Evolutionary conservation across 352 stramenopile genomes (phyloP), one percentile per base, ranked within the genome.

Genomic region (Phytophthora podocarpi): DNA sequence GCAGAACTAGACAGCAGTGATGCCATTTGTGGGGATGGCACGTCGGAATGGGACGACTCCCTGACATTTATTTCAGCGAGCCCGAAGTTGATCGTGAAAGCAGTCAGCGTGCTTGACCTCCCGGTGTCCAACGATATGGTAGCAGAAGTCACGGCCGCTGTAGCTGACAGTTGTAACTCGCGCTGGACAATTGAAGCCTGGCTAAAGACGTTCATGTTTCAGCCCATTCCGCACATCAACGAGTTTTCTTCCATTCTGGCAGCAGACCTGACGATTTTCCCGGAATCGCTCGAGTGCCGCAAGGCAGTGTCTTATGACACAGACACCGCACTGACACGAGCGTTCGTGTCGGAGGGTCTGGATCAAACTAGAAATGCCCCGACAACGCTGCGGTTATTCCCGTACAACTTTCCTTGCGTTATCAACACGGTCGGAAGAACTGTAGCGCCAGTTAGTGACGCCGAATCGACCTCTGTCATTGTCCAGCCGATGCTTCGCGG

Each of bases 131-230:
- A 59, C 15, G 63, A 72, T 30, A 72, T 64, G 57, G 18, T 67
- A 31, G 63, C 63, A 21, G 47, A 62, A 24, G 41, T 66, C 3
- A 70, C 57, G 0, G 53, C 59, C 1, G 52, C 53, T 15, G 59
- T 55, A 1, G 18, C 28, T 0, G 36, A 51, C 7, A 60, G n/a
- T 16, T 76, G 67, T 21, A 64, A 30, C 12, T 54, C 63, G 24
- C 50, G 63, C 24, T 76, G 67, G 63, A 64, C 63, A 15, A 61
- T 76, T 46, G 62, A 72, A 58, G 40, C 58, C 13, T 49, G 59
- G 12, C 3, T 76, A 1, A 70, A 70, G 11, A 59, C 59, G n/a
- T 76, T 76, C 57, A 72, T 68, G 53, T 76, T 76, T 52, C 67
- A 76, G 52, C 50, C 63, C n/a, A 64, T 72, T 46, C 57, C 56